These are phyloP conservation scores for Clonostachys rhizophaga DNA, from an alignment of 2,329 filamentous ascomycete genomes.

Conservation along the genomic window DNA sequence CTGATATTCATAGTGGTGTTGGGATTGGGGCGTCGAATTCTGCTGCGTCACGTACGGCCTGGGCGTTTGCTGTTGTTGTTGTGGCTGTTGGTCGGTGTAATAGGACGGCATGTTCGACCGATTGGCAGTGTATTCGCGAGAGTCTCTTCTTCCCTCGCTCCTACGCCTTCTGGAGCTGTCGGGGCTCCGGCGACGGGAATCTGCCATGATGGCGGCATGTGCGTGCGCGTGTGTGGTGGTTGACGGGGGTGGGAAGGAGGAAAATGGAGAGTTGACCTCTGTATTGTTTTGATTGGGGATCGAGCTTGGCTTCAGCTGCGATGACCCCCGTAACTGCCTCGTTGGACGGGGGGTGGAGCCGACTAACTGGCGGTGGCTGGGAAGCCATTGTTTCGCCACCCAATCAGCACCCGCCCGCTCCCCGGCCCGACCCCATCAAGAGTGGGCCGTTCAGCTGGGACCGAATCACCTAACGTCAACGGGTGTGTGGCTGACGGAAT, in stretches of 20 bases:
- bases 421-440: no score
- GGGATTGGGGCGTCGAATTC: neutral
- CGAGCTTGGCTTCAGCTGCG: no score
- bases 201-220: slow-evolving; percentile 33
- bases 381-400: no score
- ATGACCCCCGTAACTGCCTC: no score
- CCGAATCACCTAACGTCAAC: no score
- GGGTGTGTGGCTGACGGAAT: no score
- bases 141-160: slow-evolving; percentile 21
- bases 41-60: no score
- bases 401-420: no score
- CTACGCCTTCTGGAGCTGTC: slow-evolving; percentile 48
- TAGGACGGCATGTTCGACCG: slow-evolving; percentile 1
- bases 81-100: slow-evolving; percentile 7
- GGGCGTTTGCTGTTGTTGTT: neutral
- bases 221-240: neutral
- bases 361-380: no score
- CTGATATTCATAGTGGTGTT: slow-evolving; percentile 4
- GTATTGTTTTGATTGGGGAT: neutral
- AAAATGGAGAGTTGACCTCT: neutral
- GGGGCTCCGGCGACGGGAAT: slow-evolving; percentile 50
- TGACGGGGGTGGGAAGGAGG: neutral
- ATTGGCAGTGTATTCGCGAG: slow-evolving; percentile 13
- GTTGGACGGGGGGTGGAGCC: no score
- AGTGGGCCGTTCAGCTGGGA: no score